These are phyloP conservation scores for Pythium monospermum DNA, from an alignment of 352 stramenopile species.

Conservation along the genomic window DNA sequence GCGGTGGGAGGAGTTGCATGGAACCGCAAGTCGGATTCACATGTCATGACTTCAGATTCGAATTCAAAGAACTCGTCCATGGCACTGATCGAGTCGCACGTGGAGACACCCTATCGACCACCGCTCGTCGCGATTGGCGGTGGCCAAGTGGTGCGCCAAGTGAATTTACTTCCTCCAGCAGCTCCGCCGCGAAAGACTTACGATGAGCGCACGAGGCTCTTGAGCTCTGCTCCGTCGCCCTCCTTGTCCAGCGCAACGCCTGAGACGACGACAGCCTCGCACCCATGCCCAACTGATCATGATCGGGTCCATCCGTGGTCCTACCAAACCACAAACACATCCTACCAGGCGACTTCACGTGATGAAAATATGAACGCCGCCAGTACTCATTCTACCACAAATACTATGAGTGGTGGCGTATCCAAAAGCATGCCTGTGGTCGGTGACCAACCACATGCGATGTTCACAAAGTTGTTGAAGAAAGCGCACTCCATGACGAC, in stretches of 20 bases:
- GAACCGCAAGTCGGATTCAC: neutral
- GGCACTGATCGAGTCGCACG: conserved; percentile 7
- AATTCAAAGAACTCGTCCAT: neutral
- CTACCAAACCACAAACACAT: neutral
- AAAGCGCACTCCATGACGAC: conserved; percentile 13
- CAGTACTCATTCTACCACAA: no score
- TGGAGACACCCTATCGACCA: neutral
- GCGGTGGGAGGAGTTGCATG: conserved; percentile 1
- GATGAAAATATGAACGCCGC: no score
- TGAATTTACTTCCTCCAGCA: neutral
- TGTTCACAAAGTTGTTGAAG: conserved; percentile 6
- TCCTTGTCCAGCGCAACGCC: neutral
- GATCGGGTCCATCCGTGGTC: neutral
- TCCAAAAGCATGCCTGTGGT: no score
- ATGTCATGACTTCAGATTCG: conserved; percentile 20
- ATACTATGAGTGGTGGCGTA: no score
- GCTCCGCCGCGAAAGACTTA: neutral
- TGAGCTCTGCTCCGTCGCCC: neutral
- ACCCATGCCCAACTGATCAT: neutral
- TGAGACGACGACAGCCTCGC: neutral
- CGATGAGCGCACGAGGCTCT: neutral
- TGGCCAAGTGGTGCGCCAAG: neutral
- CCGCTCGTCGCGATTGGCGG: neutral
- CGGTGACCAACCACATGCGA: neutral
- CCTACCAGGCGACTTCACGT: no score